Evolutionary conservation across 1,284 basidiomycete species (phyloP), one percentile per base, ranked within the genome.

Genomic region (Heterobasidion annosum): DNA sequence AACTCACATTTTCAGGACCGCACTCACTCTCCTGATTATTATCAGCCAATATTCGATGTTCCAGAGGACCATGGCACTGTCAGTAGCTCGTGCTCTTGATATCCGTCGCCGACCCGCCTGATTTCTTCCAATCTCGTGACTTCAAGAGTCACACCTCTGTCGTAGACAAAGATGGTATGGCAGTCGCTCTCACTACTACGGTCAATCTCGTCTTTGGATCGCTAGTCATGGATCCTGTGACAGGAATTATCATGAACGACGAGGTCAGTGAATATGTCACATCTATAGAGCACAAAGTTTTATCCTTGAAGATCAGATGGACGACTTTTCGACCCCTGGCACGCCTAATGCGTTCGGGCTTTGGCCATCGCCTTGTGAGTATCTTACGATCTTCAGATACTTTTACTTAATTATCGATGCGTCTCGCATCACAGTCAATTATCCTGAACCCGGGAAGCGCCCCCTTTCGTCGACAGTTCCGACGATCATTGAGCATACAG

Each of bases 121-220:
- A 25, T 25, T 25, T 4, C 4, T 5, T 25, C 18, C 18, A 18
- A 25, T 25, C 25, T 25, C 25, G 25, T 25, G 25, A 25, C 5
- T 25, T 25, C 25, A 4, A 91, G 83, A 93, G 89, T 55, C 93
- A 96, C 65, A 77, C 86, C 3, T 90, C 88, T 13, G 78, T 88
- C 10, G 73, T 94, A 1, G 94, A 97, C 69, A 76, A 78, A 61
- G 76, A 87, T 65, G 92, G 91, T 37, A 93, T 93, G 76, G 91
- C 87, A 0, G 90, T 93, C 2, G 70, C 89, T 19, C 67, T 97
- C 32, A 97, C 94, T 1, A 86, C 87, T 1, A 95, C 94, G 0
- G 84, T 98, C 51, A 98, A 98, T 68, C 61, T 85, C 49, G 65
- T 94, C 34, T 97, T 96, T 70, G 93, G 93, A n/a, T 91, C 88